Evolutionary conservation across 2,329 filamentous ascomycete genomes (phyloP).

Genomic region (Fusarium ramigenum): DNA sequence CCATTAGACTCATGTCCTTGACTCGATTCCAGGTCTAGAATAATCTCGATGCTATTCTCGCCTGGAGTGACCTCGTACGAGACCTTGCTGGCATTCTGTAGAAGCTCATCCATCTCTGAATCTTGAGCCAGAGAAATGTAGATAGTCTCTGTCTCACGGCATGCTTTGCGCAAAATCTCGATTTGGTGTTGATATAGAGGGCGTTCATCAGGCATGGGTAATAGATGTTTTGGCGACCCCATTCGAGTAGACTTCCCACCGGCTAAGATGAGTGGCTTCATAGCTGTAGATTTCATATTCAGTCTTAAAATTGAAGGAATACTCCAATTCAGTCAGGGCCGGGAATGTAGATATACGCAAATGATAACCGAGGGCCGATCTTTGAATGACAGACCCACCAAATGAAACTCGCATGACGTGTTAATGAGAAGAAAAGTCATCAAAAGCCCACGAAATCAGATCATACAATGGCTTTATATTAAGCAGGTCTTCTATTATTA

Average conservation of each 20-base stretch:
- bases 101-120: neutral
- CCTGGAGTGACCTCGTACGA: accelerated
- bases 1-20: neutral
- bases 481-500: no score
- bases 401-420: neutral
- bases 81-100: accelerated
- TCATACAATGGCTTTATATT: accelerated
- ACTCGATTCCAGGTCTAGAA: neutral
- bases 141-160: neutral
- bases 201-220: neutral
- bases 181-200: neutral
- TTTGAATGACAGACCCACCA: neutral
- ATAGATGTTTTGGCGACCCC: neutral
- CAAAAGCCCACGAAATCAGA: accelerated
- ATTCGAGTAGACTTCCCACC: neutral
- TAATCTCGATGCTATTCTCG: neutral
- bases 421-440: neutral
- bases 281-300: accelerated
- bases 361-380: neutral
- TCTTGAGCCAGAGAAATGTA: neutral
- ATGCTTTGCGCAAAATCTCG: neutral
- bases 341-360: neutral
- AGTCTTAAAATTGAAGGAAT: accelerated
- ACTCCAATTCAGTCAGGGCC: accelerated
- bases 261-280: neutral